Percentiles rank a stretch among this genome's conserved stretches.
Evolutionary conservation across 148 eudicot species (phyloP).

Genomic region (Heliamphora exappendiculata): DNA sequence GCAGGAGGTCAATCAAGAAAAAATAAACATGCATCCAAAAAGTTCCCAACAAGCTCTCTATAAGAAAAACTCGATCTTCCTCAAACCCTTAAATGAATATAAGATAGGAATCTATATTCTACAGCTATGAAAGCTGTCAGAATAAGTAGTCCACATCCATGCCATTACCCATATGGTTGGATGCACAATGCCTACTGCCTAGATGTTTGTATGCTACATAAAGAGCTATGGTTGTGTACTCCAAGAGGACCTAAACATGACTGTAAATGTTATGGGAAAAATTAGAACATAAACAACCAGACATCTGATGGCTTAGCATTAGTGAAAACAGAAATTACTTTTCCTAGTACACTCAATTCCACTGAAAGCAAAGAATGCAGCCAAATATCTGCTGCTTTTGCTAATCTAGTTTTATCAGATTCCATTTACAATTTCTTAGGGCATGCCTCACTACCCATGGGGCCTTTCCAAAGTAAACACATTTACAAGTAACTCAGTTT

Average conservation of each 20-base stretch:
- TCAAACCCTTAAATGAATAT: background rate
- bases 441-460: background rate
- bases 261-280: no score
- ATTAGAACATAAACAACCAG: no score
- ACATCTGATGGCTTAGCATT: no score
- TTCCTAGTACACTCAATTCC: no score
- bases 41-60: slow-evolving; percentile 1
- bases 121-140: background rate
- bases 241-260: no score
- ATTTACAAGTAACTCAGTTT: background rate
- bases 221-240: no score
- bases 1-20: background rate
- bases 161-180: background rate
- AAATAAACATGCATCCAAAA: background rate
- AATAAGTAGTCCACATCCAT: background rate
- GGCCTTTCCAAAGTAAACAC: background rate
- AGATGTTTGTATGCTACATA: no score
- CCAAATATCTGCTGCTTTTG: background rate
- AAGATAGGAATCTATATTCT: background rate
- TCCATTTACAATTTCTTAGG: background rate
- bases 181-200: background rate
- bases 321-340: no score
- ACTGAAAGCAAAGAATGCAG: no score
- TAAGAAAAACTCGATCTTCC: background rate
- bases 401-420: background rate